Evolutionary conservation across 2,329 filamentous ascomycete species (phyloP).

Genomic region (Colletotrichum zoysiae): DNA sequence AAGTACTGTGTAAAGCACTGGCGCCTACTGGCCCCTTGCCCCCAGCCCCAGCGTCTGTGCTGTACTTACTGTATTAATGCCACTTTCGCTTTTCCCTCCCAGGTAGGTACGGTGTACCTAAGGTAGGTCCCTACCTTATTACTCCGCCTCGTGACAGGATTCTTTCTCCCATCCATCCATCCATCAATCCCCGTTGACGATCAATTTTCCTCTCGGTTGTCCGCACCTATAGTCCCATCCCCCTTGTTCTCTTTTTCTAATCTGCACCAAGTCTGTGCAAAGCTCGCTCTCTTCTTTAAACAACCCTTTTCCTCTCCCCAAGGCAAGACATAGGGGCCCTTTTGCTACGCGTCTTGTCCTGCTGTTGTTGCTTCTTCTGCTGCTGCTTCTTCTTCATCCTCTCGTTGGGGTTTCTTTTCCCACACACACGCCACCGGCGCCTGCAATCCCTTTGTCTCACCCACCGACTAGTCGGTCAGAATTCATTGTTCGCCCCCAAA

Average conservation of each 20-base stretch:
- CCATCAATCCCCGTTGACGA: constrained; percentile 26
- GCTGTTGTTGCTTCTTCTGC: constrained; percentile 3
- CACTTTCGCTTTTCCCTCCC: constrained; percentile 15
- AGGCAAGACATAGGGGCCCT: not conserved
- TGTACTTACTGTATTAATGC: constrained; percentile 35
- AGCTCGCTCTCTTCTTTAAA: constrained; percentile 24
- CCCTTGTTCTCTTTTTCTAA: not conserved
- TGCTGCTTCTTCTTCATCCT: not conserved
- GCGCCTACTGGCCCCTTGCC: not conserved
- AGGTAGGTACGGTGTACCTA: no score
- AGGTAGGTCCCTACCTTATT: no score
- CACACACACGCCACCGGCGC: constrained; percentile 1
- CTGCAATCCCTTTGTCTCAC: constrained; percentile 21
- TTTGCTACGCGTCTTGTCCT: constrained; percentile 1
- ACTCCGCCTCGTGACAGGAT: constrained; percentile 40
- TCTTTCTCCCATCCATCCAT: not conserved
- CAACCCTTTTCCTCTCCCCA: not conserved
- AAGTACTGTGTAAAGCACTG: not conserved
- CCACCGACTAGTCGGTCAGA: constrained; percentile 2
- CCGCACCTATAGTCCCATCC: not conserved
- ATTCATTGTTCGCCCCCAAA: constrained; percentile 14
- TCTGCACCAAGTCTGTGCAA: not conserved
- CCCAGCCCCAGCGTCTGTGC: constrained; percentile 28
- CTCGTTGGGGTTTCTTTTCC: not conserved
- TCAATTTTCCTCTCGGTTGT: constrained; percentile 19